Base-by-base conservation (phyloP, 2,329 filamentous ascomycete species). In the Alternaria panax region DNA sequence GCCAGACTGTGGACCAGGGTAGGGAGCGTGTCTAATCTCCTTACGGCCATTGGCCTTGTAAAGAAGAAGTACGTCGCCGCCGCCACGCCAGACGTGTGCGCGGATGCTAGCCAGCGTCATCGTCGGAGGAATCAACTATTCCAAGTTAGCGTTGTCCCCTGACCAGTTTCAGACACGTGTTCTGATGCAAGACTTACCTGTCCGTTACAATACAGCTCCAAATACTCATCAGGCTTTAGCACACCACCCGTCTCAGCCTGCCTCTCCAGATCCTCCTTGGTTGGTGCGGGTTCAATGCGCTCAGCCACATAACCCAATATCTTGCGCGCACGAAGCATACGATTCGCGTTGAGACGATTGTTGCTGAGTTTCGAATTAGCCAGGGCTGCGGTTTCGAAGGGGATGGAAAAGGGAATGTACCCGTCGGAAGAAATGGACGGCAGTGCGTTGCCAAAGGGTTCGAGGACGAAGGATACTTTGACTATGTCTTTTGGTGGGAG, bases 61-160 rank as follows among this genome's bases (percentile, higher is more conserved):
- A 73, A 92, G 87, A 50, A 99, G 83, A 53, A 96, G 80, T 65
- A 99, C 91, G 79, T 99, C 95, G 70, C 91, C 93, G n/a, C 92
- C 92, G 42, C 92, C 92, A 71, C 96, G 92, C 95, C 95, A 99
- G 54, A 98, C 84, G 74, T 97, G 93, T 2, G 93, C 90, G 30
- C 94, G 89, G 42, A 99, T 88, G 0, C 93, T 97, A 5, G 93
- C 92, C n/a, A 99, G 86, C 34, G 91, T 98, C 90, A 97, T 97
- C 30, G 89, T 90, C 7, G 89, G 88, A 2, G 90, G 87, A 25
- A 98, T 83, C 59, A 90, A 78, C 82, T 84, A 55, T 53, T 7
- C 20, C 2, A 0, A 14, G 2, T 51, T 34, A 38, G 45, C 25
- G 16, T 34, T 5, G 30, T 6, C 16, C 30, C 14, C 16, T 14